Percentiles rank a stretch among this genome's conserved stretches.
Conservation (phyloP, 75 land plant genomes). For the Chamaecyparis obtusa region DNA sequence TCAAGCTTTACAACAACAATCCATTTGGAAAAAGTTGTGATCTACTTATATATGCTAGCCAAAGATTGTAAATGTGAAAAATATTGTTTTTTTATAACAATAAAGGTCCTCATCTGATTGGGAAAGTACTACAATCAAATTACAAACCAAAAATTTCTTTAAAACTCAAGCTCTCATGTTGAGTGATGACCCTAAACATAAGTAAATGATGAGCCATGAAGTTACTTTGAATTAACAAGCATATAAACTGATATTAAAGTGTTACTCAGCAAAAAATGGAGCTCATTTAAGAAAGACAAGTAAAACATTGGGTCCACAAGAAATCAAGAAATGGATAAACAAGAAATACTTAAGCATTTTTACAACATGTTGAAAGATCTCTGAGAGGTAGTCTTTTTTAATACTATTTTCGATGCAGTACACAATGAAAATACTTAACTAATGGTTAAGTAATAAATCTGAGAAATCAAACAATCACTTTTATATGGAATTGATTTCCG, state of each 20-base stretch:
- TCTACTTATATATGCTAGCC: not conserved
- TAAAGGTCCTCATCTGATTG: no score
- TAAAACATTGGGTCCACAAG: not conserved
- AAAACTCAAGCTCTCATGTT: not conserved
- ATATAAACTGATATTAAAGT: not conserved
- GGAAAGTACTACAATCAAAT: not conserved
- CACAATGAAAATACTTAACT: not conserved
- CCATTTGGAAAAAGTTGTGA: not conserved
- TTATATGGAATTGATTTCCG: not conserved
- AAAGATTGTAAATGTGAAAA: no score
- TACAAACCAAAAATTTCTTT: not conserved
- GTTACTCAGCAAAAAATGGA: not conserved
- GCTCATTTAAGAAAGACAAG: not conserved
- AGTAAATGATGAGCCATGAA: not conserved
- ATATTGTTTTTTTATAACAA: no score
- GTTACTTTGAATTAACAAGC: not conserved
- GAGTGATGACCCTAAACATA: not conserved
- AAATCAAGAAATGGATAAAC: not conserved
- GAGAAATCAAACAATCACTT: not conserved
- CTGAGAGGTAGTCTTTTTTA: not conserved
- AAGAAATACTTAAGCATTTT: not conserved
- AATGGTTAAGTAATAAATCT: not conserved
- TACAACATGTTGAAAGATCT: not conserved
- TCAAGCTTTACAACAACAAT: not conserved
- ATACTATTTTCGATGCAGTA: not conserved